Evolutionary conservation across 2,329 filamentous ascomycete species (phyloP), one percentile per base, ranked within the genome.

Genomic region (Ceratocystis harringtonii): DNA sequence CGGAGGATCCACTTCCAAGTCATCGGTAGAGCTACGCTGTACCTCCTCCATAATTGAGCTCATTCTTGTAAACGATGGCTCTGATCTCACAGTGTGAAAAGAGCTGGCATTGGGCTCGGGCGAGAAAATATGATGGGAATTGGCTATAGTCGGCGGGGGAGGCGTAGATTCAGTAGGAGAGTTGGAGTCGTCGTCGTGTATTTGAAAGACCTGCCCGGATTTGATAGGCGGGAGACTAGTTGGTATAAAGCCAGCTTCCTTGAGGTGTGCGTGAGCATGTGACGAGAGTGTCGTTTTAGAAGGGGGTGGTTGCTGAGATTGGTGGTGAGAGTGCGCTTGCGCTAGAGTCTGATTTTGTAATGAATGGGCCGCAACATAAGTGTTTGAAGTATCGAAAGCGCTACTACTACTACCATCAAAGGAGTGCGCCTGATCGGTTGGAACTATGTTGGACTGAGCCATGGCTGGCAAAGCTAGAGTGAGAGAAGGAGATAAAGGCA

Each of bases 41-140:
- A 57, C 61, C 43, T 66, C 55, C 30, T 66, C 62, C 62, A 64
- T 64, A 22, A 64, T 63, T 5, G 30, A 36, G 6, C 36, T 58
- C 66, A 67, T 67, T 30, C 63, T 60, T 12, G 63, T 41, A 41
- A 67, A 65, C 6, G 66, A 67, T 10, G 66, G 66, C 50, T 67
- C 66, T 15, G 66, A 67, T 50, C 63, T 55, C n/a, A 67, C 66
- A 1, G 66, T 65, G 44, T 67, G 66, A 30, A 67, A 65, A 7
- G 43, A 41, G 5, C 61, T 52, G 17, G 41, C 8, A 15, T 50
- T 57, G 15, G 63, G 48, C 19, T 64, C 62, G 17, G 63, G n/a
- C 48, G 43, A 25, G 28, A 66, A 52, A 7, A 63, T 48, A 41
- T 25, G 65, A 19, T 45, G 66, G 19, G 25, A 50, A 22, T n/a